phyloP scores from a whole-genome alignment of 768 basidiomycete genomes.

The Grammothele lineata region DNA sequence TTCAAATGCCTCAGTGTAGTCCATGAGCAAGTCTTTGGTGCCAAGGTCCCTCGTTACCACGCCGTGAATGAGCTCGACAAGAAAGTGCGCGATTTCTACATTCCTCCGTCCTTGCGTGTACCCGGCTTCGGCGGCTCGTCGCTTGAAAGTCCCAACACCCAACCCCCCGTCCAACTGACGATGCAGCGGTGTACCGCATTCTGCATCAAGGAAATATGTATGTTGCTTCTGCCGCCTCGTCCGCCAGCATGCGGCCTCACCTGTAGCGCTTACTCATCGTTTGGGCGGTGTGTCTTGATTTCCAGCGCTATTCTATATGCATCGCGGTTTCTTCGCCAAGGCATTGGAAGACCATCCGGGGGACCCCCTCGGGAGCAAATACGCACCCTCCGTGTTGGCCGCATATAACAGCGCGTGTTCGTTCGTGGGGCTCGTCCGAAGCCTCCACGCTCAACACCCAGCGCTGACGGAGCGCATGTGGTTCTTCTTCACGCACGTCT shows the following conservation, averaged over 20 bases:
- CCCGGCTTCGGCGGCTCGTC: conserved; percentile 50
- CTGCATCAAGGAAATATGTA: conserved; percentile 67
- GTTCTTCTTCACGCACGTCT: conserved; percentile 71
- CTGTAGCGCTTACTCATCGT: no score
- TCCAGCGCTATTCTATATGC: conserved; percentile 66
- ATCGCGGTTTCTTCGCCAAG: conserved; percentile 70
- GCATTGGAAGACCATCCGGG: conserved; percentile 58
- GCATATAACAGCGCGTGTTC: conserved; percentile 68
- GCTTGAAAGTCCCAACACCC: conserved; percentile 13
- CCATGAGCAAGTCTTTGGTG: conserved; percentile 66
- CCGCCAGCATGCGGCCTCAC: not conserved
- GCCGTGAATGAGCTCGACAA: conserved; percentile 61
- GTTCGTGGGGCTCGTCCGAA: conserved; percentile 62
- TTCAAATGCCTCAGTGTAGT: conserved; percentile 59
- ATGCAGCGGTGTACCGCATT: conserved; percentile 67
- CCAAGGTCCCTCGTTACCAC: conserved; percentile 56
- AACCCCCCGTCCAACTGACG: conserved; percentile 43
- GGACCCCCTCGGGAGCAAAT: conserved; percentile 69
- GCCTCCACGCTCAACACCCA: conserved; percentile 62
- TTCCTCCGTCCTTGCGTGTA: conserved; percentile 61
- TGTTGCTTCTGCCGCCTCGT: conserved; percentile 16
- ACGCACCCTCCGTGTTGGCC: conserved; percentile 61
- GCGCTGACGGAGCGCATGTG: conserved; percentile 66
- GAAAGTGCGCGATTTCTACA: conserved; percentile 58
- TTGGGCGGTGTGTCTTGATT: not conserved